These are phyloP conservation scores for Iberis pinnata DNA, from an alignment of 345 rosid genomes.

Conservation along the genomic window DNA sequence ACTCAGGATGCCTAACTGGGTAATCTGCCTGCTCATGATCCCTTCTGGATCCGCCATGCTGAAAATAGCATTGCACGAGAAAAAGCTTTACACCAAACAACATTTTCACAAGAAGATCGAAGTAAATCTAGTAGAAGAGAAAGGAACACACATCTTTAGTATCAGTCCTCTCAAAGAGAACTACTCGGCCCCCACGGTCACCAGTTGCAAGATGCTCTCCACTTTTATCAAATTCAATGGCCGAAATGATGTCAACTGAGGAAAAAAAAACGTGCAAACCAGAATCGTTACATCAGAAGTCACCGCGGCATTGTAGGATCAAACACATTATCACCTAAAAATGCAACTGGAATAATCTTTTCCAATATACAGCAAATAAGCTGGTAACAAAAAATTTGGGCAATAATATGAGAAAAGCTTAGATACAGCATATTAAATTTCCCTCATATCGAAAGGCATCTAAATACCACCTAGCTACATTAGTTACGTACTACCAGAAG, in stretches of 20 bases:
- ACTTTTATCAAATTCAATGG: conserved; percentile 96
- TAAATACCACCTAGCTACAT: not conserved
- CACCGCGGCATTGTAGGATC: not conserved
- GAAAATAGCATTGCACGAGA: conserved; percentile 23
- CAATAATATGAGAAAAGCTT: not conserved
- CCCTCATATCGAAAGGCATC: not conserved
- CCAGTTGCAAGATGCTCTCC: conserved; percentile 99
- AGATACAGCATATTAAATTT: conserved; percentile 7
- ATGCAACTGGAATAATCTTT: no score
- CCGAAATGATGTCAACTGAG: conserved; percentile 97
- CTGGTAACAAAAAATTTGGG: not conserved
- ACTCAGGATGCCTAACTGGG: conserved; percentile 89
- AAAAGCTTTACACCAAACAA: conserved; percentile 6
- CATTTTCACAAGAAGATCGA: not conserved
- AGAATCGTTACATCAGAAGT: conserved; percentile 15
- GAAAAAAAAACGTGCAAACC: conserved; percentile 22
- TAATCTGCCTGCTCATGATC: conserved; percentile 71
- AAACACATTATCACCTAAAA: not conserved
- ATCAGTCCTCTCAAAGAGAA: conserved; percentile 94
- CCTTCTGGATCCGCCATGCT: conserved; percentile 73
- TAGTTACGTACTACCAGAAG: no score
- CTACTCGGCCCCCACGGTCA: conserved; percentile 99
- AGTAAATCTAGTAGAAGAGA: conserved; percentile 16
- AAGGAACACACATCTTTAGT: conserved; percentile 54
- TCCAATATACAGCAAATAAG: not conserved